Base-by-base conservation (phyloP, 805 yeast species). In the Saccharomycopsis olivae region DNA sequence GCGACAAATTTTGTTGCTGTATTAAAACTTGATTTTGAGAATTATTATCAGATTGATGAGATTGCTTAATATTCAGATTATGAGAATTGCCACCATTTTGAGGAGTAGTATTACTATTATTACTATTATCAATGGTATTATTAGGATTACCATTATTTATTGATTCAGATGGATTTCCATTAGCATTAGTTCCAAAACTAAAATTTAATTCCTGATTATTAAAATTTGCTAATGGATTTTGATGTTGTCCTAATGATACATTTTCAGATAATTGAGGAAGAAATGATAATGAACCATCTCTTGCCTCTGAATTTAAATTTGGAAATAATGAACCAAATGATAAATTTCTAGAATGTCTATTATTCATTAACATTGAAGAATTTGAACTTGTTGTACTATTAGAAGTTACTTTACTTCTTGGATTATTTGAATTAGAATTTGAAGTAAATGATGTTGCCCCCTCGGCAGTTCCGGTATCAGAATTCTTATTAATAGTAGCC, bases 261-360 rank as follows among this genome's bases (percentile, higher is more conserved):
- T 23, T 29, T 34, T 42, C 46, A 18, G 38, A 38, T 17, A 37
- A 21, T 31, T 34, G 46, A 15, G 46, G 46, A 17, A 42, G 33
- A 19, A 38, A 38, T n/a, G n/a, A n/a, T 10, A 38, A 30, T 10
- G 34, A 29, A 19, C 33, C 45, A 9, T 28, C 31, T 28, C 31
- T 28, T 8, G 21, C 20, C 3, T 34, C 39, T 8, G 25, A 32
- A 14, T 29, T 33, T 19, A 42, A 33, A 30, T 32, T 33, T 16
- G 29, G 39, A 18, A 42, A 34, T 9, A 42, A 20, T 17, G 31
- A 25, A 18, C 41, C 19, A 20, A 38, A 31, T 3, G 40, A 36
- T n/a, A 33, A 33, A 31, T 41, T 41, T 28, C 44, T 25, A 11
- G 38, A 33, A 20, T 41, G 41, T 19, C 44, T 28, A n/a, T 17